A percentile compares a stretch with the other conserved stretches of the same genome.
These are phyloP conservation scores for Gossypium arboreum DNA, from an alignment of 345 rosid genomes.

Conservation along the genomic window DNA sequence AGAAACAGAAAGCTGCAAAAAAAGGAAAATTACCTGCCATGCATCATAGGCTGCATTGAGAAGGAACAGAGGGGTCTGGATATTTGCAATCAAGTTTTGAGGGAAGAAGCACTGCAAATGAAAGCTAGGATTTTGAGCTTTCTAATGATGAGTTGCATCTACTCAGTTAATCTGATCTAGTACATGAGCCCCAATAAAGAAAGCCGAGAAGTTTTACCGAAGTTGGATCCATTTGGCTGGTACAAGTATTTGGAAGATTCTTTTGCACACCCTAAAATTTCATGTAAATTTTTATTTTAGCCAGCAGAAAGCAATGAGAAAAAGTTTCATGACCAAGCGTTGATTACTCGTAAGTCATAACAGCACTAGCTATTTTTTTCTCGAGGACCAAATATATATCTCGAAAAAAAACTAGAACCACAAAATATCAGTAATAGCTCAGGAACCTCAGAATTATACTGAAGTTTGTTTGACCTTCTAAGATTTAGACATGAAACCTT, in stretches of 20 bases:
- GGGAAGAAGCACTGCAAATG: conserved; percentile 71
- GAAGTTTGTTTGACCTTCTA: neutral
- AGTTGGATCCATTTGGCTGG: conserved; percentile 71
- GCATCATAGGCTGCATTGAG: conserved; percentile 69
- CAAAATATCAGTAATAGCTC: neutral
- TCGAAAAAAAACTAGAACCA: neutral
- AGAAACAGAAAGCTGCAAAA: neutral
- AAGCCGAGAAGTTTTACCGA: conserved; percentile 44
- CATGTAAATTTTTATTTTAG: neutral
- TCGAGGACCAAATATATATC: neutral
- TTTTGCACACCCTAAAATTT: conserved; percentile 52
- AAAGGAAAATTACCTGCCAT: conserved; percentile 56
- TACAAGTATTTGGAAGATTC: conserved; percentile 65
- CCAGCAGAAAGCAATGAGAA: neutral
- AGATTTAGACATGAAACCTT: neutral
- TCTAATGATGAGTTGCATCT: neutral
- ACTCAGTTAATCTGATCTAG: neutral
- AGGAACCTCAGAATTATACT: neutral
- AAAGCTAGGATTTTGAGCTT: neutral
- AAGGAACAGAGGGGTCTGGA: conserved; percentile 62
- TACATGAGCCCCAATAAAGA: conserved; percentile 10
- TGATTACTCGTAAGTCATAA: neutral
- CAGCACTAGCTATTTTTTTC: neutral
- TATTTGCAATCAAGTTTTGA: conserved; percentile 44
- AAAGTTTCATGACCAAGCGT: neutral